Evolutionary conservation across 2,329 filamentous ascomycete species (phyloP).

Genomic region (Diatrype stigma): DNA sequence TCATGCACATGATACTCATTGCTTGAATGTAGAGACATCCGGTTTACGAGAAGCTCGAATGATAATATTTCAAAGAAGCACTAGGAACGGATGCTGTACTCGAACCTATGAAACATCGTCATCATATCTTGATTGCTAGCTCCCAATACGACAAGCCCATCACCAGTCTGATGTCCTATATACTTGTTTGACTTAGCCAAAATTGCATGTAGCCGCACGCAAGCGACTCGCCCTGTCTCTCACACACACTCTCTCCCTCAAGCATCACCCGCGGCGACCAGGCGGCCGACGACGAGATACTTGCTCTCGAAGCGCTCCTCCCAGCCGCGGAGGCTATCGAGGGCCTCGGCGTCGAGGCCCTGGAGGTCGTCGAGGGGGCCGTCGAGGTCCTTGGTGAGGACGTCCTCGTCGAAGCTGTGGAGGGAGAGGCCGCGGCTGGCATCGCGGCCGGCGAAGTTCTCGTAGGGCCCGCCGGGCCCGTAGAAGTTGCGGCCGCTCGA

Average conservation of each 20-base stretch:
- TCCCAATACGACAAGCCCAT: no score
- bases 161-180: no score
- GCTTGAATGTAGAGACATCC: no score
- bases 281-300: slow-evolving; percentile 87
- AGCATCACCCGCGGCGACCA: slow-evolving; percentile 51
- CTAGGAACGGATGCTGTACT: no score
- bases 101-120: no score
- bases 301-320: slow-evolving; percentile 91
- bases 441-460: slow-evolving; percentile 92
- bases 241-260: slow-evolving; percentile 3
- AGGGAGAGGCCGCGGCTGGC: slow-evolving; percentile 82
- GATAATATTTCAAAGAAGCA: no score
- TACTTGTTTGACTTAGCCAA: no score
- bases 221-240: not conserved
- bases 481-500: slow-evolving; percentile 87
- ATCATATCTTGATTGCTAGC: no score
- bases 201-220: not conserved
- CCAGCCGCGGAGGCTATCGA: slow-evolving; percentile 84
- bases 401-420: slow-evolving; percentile 90
- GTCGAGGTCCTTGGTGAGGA: slow-evolving; percentile 88
- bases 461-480: slow-evolving; percentile 89
- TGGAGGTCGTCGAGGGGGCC: slow-evolving; percentile 74
- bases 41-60: no score
- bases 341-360: slow-evolving; percentile 68
- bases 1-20: no score